Percentiles rank a stretch among this genome's conserved stretches.
Conservation (phyloP, 1,139 yeast genomes). For the Williopsis jadinii region DNA sequence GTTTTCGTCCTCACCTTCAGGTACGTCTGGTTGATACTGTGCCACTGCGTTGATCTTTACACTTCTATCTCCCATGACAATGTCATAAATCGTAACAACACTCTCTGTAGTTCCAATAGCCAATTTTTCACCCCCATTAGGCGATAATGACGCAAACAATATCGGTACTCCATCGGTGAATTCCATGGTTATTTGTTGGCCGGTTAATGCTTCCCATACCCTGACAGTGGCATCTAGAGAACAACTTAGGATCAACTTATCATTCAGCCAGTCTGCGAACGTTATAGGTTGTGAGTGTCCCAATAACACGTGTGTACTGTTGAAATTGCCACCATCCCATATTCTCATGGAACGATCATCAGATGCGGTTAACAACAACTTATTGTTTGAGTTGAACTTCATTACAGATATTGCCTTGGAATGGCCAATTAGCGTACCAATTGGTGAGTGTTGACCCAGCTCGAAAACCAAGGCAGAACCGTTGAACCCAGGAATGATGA, state of each 20-base stretch:
- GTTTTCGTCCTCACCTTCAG: slow-evolving; percentile 10
- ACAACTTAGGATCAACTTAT: slow-evolving; percentile 32
- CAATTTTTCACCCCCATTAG: slow-evolving; percentile 28
- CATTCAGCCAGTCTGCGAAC: slow-evolving; percentile 45
- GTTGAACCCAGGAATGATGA: slow-evolving; percentile 59
- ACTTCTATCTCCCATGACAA: slow-evolving; percentile 10
- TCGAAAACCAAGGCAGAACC: slow-evolving; percentile 55
- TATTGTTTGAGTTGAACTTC: slow-evolving; percentile 42
- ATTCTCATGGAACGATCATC: slow-evolving; percentile 68
- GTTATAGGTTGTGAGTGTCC: slow-evolving; percentile 56
- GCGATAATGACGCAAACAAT: slow-evolving; percentile 45
- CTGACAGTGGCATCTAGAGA: slow-evolving; percentile 70
- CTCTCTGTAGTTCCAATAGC: slow-evolving; percentile 20
- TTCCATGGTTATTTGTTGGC: slow-evolving; percentile 32
- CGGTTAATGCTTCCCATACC: slow-evolving; percentile 55
- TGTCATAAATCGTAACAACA: slow-evolving; percentile 10
- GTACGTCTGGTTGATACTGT: slow-evolving; percentile 21
- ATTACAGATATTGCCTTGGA: slow-evolving; percentile 51
- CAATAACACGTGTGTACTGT: slow-evolving; percentile 32
- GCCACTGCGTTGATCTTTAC: slow-evolving; percentile 15
- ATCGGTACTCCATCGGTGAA: slow-evolving; percentile 45
- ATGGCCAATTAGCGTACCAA: slow-evolving; percentile 68
- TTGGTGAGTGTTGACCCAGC: slow-evolving; percentile 41
- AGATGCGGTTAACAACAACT: slow-evolving; percentile 63
- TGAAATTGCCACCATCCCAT: slow-evolving; percentile 62